Base-by-base conservation (phyloP, 1,139 yeast genomes). In the Hyphopichia khmerensis region DNA sequence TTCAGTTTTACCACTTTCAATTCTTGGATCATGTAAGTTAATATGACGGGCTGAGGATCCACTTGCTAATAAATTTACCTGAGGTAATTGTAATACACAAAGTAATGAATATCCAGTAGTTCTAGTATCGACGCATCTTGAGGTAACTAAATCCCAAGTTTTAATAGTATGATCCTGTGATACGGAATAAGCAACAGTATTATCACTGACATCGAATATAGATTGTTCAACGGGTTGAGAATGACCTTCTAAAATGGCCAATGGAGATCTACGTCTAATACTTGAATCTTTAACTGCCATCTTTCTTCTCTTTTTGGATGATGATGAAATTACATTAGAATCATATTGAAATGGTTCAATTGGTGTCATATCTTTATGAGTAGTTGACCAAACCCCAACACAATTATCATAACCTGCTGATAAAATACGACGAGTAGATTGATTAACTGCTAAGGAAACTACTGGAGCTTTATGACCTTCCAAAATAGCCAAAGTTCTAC, bases 31-130 rank as follows among this genome's bases (percentile, higher is more conserved):
- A 60, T 89, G 96, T 49, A 91, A 72, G 48, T 90, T 85, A 52
- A 93, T 90, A 64, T 91, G 98, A 65, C 98, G 87, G 16, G 97
- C 97, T 13, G 96, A 86, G 3, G 97, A 90, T 17, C 99, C 99
- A 43, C 95, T 80, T 8, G 93, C 96, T 40, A 95, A 69, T 45
- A 93, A 72, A 49, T 84, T 80, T 47, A 80, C 70, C 46, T 72
- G 71, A 21, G 88, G 81, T 46, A 93, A 68, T 50, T 84, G 84
- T 35, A 84, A 73, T 35, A 91, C 67, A 1, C 96, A 86, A 38
- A 91, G 75, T 48, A 93, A 73, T 8, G 98, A 84, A 65, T 79
- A 90, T n/a, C 93, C 87, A 0, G 98, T 90, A 19, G 87, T 79
- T 64, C 89, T 84, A 4, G 97, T 87, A 60, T 90, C 97, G 34